Conservation (phyloP, 2,329 filamentous ascomycete genomes). For the Epichloe brachyelytri region DNA sequence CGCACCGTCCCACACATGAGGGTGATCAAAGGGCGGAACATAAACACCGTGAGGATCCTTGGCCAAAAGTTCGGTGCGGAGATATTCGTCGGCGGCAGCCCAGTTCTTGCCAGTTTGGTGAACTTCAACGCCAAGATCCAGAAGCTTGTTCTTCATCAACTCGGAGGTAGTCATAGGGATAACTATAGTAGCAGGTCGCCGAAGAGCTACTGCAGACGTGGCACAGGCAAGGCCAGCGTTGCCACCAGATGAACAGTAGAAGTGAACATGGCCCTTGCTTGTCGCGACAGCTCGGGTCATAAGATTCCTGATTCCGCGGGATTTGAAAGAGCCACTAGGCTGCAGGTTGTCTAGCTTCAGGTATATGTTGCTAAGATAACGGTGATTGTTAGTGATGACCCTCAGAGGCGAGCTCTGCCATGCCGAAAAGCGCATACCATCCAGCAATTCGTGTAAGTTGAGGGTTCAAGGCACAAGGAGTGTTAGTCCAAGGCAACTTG, state of each 20-base stretch:
- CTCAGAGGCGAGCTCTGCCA: background rate
- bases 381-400: background rate
- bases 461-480: slow-evolving; percentile 55
- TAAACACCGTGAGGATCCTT: slow-evolving; percentile 44
- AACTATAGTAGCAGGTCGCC: slow-evolving; percentile 59
- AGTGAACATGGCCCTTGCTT: slow-evolving; percentile 37
- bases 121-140: slow-evolving; percentile 54
- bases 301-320: slow-evolving; percentile 60
- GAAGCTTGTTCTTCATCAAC: slow-evolving; percentile 60
- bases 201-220: slow-evolving; percentile 52
- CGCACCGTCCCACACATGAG: slow-evolving; percentile 54
- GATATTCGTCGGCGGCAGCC: slow-evolving; percentile 54
- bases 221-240: slow-evolving; percentile 79
- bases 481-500: slow-evolving; percentile 53
- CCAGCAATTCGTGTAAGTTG: slow-evolving; percentile 56
- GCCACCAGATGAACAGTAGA: slow-evolving; percentile 70
- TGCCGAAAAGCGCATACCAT: slow-evolving; percentile 39
- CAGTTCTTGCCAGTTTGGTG: slow-evolving; percentile 56
- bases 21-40: slow-evolving; percentile 58
- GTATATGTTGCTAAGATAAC: slow-evolving; percentile 50
- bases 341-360: slow-evolving; percentile 80
- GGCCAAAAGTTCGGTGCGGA: slow-evolving; percentile 44
- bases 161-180: slow-evolving; percentile 53
- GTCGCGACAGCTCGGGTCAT: slow-evolving; percentile 33
- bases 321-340: slow-evolving; percentile 79